Evolutionary conservation across 2,329 filamentous ascomycete genomes (phyloP).

Genomic region (Colletotrichum musae): DNA sequence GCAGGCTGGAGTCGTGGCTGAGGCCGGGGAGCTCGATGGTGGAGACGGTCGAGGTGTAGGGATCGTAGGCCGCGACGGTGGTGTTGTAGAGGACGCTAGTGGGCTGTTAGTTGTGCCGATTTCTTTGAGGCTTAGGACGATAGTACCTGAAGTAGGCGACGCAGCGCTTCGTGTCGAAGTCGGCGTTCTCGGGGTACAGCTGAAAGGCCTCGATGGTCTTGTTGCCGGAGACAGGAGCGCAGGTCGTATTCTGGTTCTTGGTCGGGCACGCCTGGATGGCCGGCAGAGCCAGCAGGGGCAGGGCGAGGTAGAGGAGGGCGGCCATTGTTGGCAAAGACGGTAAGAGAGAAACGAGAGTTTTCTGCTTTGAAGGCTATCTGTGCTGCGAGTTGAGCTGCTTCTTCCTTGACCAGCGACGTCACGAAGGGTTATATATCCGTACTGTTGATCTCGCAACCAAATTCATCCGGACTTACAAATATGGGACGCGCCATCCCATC

Average conservation of each 20-base stretch:
- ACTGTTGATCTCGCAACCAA: neutral
- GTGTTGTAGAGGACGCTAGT: slow-evolving; percentile 50
- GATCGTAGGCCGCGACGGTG: slow-evolving; percentile 52
- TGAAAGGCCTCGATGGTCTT: slow-evolving; percentile 30
- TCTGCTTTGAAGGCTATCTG: too few relatives aligned
- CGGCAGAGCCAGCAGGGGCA: slow-evolving; percentile 32
- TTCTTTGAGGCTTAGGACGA: too few relatives aligned
- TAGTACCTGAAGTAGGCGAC: slow-evolving; percentile 43
- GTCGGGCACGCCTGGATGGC: slow-evolving; percentile 21
- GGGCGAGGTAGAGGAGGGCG: neutral
- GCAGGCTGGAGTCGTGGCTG: slow-evolving; percentile 47
- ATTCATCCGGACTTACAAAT: neutral
- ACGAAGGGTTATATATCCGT: neutral
- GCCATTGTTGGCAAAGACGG: slow-evolving; percentile 1
- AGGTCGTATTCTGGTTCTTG: slow-evolving; percentile 7
- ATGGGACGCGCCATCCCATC: neutral
- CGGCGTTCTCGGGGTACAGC: slow-evolving; percentile 45
- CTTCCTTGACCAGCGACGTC: neutral
- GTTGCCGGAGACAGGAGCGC: slow-evolving; percentile 20
- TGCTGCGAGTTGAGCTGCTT: neutral
- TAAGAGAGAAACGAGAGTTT: neutral
- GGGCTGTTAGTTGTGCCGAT: neutral
- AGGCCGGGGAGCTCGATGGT: slow-evolving; percentile 48
- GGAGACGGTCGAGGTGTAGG: slow-evolving; percentile 45
- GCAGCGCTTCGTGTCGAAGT: slow-evolving; percentile 42